Percentiles rank a stretch among this genome's conserved stretches.
phyloP scores from a whole-genome alignment of 345 rosid genomes.

The Lenwebbia sp. region DNA sequence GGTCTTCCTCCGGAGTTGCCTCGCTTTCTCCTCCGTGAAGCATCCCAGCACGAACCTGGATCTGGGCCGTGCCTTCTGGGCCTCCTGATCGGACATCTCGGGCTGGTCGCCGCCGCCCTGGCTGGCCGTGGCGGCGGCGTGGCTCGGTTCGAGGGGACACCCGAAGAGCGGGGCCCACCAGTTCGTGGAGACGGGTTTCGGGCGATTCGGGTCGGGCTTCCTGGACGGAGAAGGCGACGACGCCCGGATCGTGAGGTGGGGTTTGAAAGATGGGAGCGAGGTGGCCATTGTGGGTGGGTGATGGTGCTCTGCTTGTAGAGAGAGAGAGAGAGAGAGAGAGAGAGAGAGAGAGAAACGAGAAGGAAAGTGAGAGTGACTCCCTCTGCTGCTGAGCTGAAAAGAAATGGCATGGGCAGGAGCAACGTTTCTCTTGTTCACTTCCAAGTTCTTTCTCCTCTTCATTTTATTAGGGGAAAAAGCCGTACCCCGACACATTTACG shows the following conservation, averaged over 20 bases:
- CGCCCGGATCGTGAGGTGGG: neutral
- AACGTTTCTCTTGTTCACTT: neutral
- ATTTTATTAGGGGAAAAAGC: too few relatives aligned
- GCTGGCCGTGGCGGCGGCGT: neutral
- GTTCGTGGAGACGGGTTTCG: neutral
- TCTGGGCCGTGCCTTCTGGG: neutral
- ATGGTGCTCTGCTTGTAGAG: neutral
- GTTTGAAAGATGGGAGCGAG: neutral
- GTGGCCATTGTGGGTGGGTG: neutral
- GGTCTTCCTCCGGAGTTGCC: conserved; percentile 33
- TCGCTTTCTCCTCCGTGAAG: conserved; percentile 52
- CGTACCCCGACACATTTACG: too few relatives aligned
- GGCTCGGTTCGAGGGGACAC: conserved; percentile 17
- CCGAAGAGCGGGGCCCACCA: conserved; percentile 36
- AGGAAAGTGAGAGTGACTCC: neutral
- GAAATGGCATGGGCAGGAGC: neutral
- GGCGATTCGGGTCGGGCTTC: conserved; percentile 1
- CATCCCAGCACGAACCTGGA: conserved; percentile 12
- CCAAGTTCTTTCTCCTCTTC: neutral
- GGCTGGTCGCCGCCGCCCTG: neutral
- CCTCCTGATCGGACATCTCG: neutral
- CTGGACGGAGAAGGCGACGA: neutral
- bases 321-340: neutral
- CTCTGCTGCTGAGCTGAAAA: neutral
- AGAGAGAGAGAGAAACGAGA: neutral